Percentiles rank a stretch among this genome's conserved stretches.
phyloP scores from a whole-genome alignment of 176 grass and related monocot species.

The Eragrostis curvula region DNA sequence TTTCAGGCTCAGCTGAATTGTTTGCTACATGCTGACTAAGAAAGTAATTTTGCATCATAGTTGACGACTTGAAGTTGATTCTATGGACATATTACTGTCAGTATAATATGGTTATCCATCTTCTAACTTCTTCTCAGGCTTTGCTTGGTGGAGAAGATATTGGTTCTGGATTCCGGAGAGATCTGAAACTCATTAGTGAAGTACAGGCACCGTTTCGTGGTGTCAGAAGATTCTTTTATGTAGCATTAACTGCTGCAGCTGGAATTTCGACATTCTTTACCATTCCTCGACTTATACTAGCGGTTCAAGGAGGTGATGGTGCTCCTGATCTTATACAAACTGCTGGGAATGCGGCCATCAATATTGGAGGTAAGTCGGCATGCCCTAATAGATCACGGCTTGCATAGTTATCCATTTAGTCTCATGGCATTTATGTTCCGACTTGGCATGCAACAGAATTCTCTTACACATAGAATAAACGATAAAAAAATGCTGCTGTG shows the following conservation, averaged over 20 bases:
- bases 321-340: slow-evolving; percentile 88
- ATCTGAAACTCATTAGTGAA: slow-evolving; percentile 98
- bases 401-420: slow-evolving; percentile 18
- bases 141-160: slow-evolving; percentile 85
- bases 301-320: slow-evolving; percentile 84
- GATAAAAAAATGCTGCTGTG: neutral
- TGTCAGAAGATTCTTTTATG: slow-evolving; percentile 97
- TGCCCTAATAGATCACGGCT: slow-evolving; percentile 26
- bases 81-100: neutral
- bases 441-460: slow-evolving; percentile 21
- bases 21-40: slow-evolving; percentile 20
- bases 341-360: slow-evolving; percentile 81
- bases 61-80: slow-evolving; percentile 18
- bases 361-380: slow-evolving; percentile 86
- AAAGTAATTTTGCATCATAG: slow-evolving; percentile 18
- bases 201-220: slow-evolving; percentile 96
- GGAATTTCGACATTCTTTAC: slow-evolving; percentile 96
- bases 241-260: slow-evolving; percentile 80
- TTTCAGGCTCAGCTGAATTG: slow-evolving; percentile 26
- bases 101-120: slow-evolving; percentile 17
- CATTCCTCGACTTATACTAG: slow-evolving; percentile 82
- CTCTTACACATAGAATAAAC: neutral
- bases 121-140: slow-evolving; percentile 59
- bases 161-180: slow-evolving; percentile 88
- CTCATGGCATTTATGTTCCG: slow-evolving; percentile 6